These are phyloP conservation scores for Coemansia umbellata DNA, from an alignment of 192 early-diverging fungal genomes.

Conservation along the genomic window DNA sequence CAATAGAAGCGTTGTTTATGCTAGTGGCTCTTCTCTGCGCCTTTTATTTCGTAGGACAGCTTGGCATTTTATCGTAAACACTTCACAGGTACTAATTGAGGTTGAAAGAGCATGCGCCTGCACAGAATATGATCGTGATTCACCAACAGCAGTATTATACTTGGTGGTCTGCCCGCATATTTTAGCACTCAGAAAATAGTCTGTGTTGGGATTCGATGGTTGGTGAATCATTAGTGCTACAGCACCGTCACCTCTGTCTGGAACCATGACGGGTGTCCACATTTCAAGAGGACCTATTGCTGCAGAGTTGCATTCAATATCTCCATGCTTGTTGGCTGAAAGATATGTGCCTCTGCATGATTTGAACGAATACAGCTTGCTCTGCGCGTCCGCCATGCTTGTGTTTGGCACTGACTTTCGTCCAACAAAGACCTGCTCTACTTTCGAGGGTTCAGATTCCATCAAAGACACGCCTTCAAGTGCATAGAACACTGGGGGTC, in stretches of 20 bases:
- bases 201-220: conserved; percentile 6
- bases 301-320: conserved; percentile 6
- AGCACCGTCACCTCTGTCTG: conserved; percentile 30
- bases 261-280: conserved; percentile 37
- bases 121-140: too few species aligned
- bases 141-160: too few species aligned
- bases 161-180: too few species aligned
- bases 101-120: not conserved
- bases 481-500: conserved; percentile 2
- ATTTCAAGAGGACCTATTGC: conserved; percentile 38
- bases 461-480: conserved; percentile 1
- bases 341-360: conserved; percentile 21
- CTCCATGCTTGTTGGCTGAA: conserved; percentile 10
- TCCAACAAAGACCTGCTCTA: conserved; percentile 42
- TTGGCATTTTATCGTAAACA: conserved; percentile 8
- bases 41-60: not conserved
- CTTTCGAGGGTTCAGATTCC: conserved; percentile 11
- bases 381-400: conserved; percentile 3
- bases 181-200: conserved; percentile 10
- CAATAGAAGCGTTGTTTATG: too few species aligned
- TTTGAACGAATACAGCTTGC: conserved; percentile 23
- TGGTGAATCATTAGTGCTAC: conserved; percentile 20
- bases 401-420: conserved; percentile 22
- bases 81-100: not conserved
- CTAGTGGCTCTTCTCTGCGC: too few species aligned